Evolutionary conservation across 305 asterid species (phyloP), one percentile per base, ranked within the genome.

Genomic region (Fraxinus floribunda): DNA sequence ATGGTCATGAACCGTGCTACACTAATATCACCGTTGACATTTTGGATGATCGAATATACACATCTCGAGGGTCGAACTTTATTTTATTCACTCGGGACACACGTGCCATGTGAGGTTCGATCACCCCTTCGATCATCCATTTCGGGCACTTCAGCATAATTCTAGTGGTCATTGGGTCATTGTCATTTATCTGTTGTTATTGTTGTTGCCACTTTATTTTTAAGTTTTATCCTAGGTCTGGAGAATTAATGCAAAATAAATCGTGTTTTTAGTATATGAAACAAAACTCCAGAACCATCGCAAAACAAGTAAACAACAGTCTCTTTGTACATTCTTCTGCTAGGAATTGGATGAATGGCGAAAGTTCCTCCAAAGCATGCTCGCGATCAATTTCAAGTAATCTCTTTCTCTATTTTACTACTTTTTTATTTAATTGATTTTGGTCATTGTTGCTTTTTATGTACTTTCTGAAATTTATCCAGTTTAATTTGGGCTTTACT

Each of bases 371-470:
- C 86, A 83, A 94, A 93, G 83, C 97, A 92, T 81, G 26, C 89
- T 75, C 92, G 91, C 87, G 94, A 94, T 87, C 90, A 85, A 78
- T 81, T 89, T 88, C 88, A 83, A 97, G 98, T 92, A 80, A 79
- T 20, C 29, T 3, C 55, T 20, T 18, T 5, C 26, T 34, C 36
- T 9, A 60, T 66, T n/a, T 18, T 29, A 13, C 39, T 36, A 5
- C 15, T 3, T 11, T 44, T 46, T 46, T 22, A 0, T 3, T 46
- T 46, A 11, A 46, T 46, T 46, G 55, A 46, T 18, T 5, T 32
- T 39, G 44, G 30, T 74, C 64, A 44, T 41, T 15, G 7, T 81
- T 35, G 38, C 24, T 32, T 38, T 81, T 9, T 79, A 24, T 74
- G 75, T 68, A 30, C 7, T 68, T 30, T 10, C 13, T 1, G 39